Evolutionary conservation across 2,329 filamentous ascomycete species (phyloP).

Genomic region (Shiraia bambusicola): DNA sequence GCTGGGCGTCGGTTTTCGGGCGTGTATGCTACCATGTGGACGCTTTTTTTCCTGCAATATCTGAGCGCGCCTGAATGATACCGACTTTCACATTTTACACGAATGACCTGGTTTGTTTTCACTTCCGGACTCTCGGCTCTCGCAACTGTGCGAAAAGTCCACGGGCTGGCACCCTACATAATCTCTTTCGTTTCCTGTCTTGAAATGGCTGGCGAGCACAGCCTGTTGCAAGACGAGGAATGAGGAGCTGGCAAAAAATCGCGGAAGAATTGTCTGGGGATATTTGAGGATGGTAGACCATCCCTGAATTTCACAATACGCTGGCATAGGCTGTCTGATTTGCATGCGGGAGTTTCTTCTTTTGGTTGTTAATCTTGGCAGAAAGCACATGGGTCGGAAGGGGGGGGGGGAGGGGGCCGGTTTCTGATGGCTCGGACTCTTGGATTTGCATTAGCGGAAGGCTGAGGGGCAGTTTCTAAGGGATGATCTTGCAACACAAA

Average conservation of each 20-base stretch:
- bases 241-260: slow-evolving; percentile 34
- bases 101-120: slow-evolving; percentile 41
- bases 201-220: slow-evolving; percentile 28
- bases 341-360: slow-evolving; percentile 43
- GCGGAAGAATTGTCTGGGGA: slow-evolving; percentile 25
- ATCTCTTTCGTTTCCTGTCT: slow-evolving; percentile 34
- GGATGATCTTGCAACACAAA: slow-evolving; percentile 9
- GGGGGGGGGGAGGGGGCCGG: no score
- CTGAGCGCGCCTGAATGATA: slow-evolving; percentile 44
- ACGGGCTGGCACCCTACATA: slow-evolving; percentile 38
- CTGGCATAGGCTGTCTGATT: slow-evolving; percentile 29
- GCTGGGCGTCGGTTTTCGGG: slow-evolving; percentile 39
- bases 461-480: neutral
- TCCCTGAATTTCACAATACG: slow-evolving; percentile 22
- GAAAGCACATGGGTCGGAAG: slow-evolving; percentile 22
- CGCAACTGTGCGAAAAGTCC: slow-evolving; percentile 28
- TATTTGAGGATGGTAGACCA: slow-evolving; percentile 32
- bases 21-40: slow-evolving; percentile 39
- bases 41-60: slow-evolving; percentile 39
- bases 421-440: slow-evolving; percentile 3
- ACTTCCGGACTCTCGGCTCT: slow-evolving; percentile 29
- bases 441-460: slow-evolving; percentile 6
- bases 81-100: slow-evolving; percentile 38
- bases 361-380: slow-evolving; percentile 27
- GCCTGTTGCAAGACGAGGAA: slow-evolving; percentile 31